Percentiles rank a stretch among this genome's conserved stretches.
phyloP scores from a whole-genome alignment of 139 green algal species.

The Trebouxia sp. region DNA sequence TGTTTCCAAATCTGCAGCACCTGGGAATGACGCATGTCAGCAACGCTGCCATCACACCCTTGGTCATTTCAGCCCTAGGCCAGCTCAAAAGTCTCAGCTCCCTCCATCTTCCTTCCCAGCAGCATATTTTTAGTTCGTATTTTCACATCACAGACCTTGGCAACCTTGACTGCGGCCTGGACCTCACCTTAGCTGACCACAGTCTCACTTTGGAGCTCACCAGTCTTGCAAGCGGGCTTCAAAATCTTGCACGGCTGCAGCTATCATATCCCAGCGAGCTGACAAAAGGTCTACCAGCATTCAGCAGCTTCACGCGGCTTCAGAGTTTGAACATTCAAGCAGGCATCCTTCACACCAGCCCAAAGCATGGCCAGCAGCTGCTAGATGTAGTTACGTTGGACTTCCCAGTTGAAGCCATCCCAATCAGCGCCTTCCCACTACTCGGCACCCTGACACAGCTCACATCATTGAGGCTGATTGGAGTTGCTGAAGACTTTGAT shows the following conservation, averaged over 20 bases:
- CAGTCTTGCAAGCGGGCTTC: neutral
- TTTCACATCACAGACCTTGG: neutral
- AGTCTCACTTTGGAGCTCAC: neutral
- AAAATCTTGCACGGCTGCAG: neutral
- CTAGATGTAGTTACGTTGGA: neutral
- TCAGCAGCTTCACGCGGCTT: neutral
- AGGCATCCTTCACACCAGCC: slow-evolving; percentile 9
- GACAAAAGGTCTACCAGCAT: neutral
- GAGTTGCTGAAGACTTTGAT: neutral
- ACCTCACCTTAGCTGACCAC: neutral
- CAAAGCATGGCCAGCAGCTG: neutral
- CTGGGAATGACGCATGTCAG: neutral
- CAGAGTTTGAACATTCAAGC: neutral
- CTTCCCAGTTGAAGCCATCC: neutral
- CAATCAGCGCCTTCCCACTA: neutral
- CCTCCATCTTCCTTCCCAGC: neutral
- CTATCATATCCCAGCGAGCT: neutral
- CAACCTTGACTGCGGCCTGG: neutral
- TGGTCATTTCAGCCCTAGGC: neutral
- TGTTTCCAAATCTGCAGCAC: neutral
- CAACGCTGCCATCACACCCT: neutral
- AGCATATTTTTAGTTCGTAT: neutral
- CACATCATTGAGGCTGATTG: neutral
- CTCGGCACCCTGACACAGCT: neutral
- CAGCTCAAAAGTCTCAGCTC: neutral